Evolutionary conservation across 2,329 filamentous ascomycete species (phyloP).

Genomic region (Trichoderma polysporum): DNA sequence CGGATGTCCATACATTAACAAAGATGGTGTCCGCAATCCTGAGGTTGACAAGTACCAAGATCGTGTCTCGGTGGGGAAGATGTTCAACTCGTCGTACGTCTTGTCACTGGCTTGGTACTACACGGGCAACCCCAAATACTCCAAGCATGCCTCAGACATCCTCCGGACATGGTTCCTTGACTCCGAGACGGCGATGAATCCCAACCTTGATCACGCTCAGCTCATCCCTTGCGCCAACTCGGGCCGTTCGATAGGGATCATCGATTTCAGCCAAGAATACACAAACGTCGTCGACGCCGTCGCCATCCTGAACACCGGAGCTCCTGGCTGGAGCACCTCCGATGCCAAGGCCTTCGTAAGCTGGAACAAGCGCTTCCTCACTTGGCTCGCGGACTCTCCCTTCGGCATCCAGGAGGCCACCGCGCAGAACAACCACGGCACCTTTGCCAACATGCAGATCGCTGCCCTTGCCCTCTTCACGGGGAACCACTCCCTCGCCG

Average conservation of each 20-base stretch:
- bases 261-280: slow-evolving; percentile 30
- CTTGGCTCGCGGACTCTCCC: slow-evolving; percentile 28
- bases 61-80: slow-evolving; percentile 25
- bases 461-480: slow-evolving; percentile 29
- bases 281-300: slow-evolving; percentile 31
- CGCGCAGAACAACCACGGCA: slow-evolving; percentile 31
- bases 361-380: slow-evolving; percentile 29
- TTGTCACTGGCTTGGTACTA: slow-evolving; percentile 32
- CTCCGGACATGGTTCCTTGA: slow-evolving; percentile 31
- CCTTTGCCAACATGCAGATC: slow-evolving; percentile 29
- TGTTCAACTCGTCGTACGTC: slow-evolving; percentile 30
- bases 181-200: slow-evolving; percentile 29
- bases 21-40: slow-evolving; percentile 31
- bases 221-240: slow-evolving; percentile 27
- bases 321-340: slow-evolving; percentile 25
- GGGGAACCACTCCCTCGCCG: slow-evolving; percentile 24
- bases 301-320: slow-evolving; percentile 23
- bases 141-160: slow-evolving; percentile 27
- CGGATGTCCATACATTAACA: slow-evolving; percentile 29
- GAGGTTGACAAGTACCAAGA: slow-evolving; percentile 28
- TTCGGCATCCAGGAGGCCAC: slow-evolving; percentile 26
- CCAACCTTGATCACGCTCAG: slow-evolving; percentile 29
- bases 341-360: slow-evolving; percentile 24
- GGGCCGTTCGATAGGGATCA: slow-evolving; percentile 27
- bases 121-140: slow-evolving; percentile 28